Percentiles rank a stretch among this genome's conserved stretches.
Conservation (phyloP, 1,284 basidiomycete species). For the Xerocomus amazonicus region DNA sequence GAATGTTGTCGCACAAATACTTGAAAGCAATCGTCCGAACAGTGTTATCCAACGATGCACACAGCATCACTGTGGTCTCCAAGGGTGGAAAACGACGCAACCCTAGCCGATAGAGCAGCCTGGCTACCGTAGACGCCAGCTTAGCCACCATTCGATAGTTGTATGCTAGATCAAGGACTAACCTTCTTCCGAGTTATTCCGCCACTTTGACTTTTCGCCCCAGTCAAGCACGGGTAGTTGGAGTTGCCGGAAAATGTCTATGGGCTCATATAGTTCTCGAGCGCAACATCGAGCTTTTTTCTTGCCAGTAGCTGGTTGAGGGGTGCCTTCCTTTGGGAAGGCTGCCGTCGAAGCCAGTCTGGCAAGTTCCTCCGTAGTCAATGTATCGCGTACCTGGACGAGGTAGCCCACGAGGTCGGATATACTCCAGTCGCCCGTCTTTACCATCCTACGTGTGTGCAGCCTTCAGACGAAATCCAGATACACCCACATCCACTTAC, state of each 20-base stretch:
- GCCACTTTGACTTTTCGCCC: conserved; percentile 79
- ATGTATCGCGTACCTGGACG: conserved; percentile 75
- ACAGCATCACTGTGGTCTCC: conserved; percentile 62
- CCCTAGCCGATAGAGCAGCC: conserved; percentile 80
- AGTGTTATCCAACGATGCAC: conserved; percentile 49
- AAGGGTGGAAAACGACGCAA: conserved; percentile 73
- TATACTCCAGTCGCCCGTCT: conserved; percentile 79
- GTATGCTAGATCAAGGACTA: conserved; percentile 7
- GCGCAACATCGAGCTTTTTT: conserved; percentile 57
- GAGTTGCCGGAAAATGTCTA: conserved; percentile 68
- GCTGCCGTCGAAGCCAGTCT: conserved; percentile 78
- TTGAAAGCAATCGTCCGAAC: conserved; percentile 60
- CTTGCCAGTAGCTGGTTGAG: conserved; percentile 21
- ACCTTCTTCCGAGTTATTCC: conserved; percentile 82
- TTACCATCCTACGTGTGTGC: conserved; percentile 62
- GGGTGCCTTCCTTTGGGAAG: conserved; percentile 63
- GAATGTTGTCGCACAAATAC: conserved; percentile 75
- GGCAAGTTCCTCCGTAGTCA: conserved; percentile 68
- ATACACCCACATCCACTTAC: conserved; percentile 36
- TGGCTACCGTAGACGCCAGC: conserved; percentile 49
- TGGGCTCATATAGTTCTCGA: conserved; percentile 81
- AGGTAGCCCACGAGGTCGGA: conserved; percentile 84
- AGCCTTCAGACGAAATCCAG: neutral
- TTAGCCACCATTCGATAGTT: neutral
- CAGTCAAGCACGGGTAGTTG: conserved; percentile 86